Percentiles rank a stretch among this genome's conserved stretches.
Evolutionary conservation across 768 basidiomycete genomes (phyloP).

Genomic region (Leccinum broughii): DNA sequence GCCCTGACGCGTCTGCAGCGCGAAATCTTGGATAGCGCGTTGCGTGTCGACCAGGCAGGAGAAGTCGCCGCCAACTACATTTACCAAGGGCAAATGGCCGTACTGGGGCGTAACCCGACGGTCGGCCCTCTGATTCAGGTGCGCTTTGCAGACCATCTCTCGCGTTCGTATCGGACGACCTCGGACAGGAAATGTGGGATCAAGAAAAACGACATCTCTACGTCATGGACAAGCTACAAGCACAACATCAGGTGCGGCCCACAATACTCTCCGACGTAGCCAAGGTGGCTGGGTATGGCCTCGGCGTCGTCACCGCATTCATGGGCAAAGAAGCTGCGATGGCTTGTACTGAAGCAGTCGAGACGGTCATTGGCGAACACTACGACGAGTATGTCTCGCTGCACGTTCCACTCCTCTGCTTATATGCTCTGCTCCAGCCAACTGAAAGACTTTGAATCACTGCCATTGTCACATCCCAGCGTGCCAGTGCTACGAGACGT

Average conservation of each 20-base stretch:
- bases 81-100: slow-evolving; percentile 81
- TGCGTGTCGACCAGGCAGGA: slow-evolving; percentile 94
- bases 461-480: slow-evolving; percentile 73
- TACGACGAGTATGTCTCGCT: slow-evolving; percentile 85
- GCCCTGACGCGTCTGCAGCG: slow-evolving; percentile 52
- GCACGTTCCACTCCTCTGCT: slow-evolving; percentile 1
- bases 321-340: slow-evolving; percentile 94
- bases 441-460: slow-evolving; percentile 66
- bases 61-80: slow-evolving; percentile 97
- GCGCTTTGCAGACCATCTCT: slow-evolving; percentile 23
- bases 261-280: slow-evolving; percentile 83
- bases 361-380: slow-evolving; percentile 97
- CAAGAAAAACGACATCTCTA: slow-evolving; percentile 90
- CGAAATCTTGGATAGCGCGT: slow-evolving; percentile 56
- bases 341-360: slow-evolving; percentile 98
- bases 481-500: slow-evolving; percentile 70
- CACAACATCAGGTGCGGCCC: slow-evolving; percentile 83
- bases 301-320: slow-evolving; percentile 83
- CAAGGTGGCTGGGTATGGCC: slow-evolving; percentile 81
- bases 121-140: slow-evolving; percentile 76
- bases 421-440: slow-evolving; percentile 53
- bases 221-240: slow-evolving; percentile 82
- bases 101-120: slow-evolving; percentile 60
- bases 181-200: slow-evolving; percentile 91
- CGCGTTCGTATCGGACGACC: slow-evolving; percentile 6